phyloP scores from a whole-genome alignment of 1,139 yeast species.

The Suhomyces guaymorum region DNA sequence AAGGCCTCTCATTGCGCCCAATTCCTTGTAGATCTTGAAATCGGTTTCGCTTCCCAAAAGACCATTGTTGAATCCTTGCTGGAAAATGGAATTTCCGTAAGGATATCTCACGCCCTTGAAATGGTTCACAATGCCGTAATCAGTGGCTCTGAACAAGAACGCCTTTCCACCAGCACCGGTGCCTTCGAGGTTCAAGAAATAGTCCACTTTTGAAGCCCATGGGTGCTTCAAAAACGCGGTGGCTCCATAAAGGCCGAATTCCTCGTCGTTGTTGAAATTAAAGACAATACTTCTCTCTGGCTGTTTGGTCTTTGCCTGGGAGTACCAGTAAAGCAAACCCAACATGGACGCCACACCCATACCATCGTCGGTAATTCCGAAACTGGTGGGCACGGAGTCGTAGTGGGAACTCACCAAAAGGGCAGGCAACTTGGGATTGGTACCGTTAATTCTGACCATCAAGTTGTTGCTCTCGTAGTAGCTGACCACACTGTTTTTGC shows the following conservation, averaged over 20 bases:
- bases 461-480: slow-evolving; percentile 83
- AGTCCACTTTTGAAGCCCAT: no score
- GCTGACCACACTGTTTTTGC: slow-evolving; percentile 49
- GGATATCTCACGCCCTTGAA: slow-evolving; percentile 60
- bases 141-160: slow-evolving; percentile 79
- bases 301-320: slow-evolving; percentile 39
- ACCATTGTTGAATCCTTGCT: slow-evolving; percentile 78
- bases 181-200: slow-evolving; percentile 87
- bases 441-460: slow-evolving; percentile 70
- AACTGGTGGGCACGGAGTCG: slow-evolving; percentile 86
- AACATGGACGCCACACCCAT: slow-evolving; percentile 85
- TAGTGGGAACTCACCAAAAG: slow-evolving; percentile 80
- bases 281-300: slow-evolving; percentile 75
- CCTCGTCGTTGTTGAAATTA: slow-evolving; percentile 89
- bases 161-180: slow-evolving; percentile 95
- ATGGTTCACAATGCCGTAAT: slow-evolving; percentile 57
- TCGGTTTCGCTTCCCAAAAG: slow-evolving; percentile 82
- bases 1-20: slow-evolving; percentile 73
- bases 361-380: slow-evolving; percentile 92
- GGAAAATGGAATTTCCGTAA: slow-evolving; percentile 75
- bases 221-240: slow-evolving; percentile 73
- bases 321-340: slow-evolving; percentile 60
- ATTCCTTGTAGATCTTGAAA: slow-evolving; percentile 65
- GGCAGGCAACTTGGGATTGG: slow-evolving; percentile 57
- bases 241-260: slow-evolving; percentile 83